These are phyloP conservation scores for Citrullus colocynthis DNA, from an alignment of 306 rosid species.

Conservation along the genomic window DNA sequence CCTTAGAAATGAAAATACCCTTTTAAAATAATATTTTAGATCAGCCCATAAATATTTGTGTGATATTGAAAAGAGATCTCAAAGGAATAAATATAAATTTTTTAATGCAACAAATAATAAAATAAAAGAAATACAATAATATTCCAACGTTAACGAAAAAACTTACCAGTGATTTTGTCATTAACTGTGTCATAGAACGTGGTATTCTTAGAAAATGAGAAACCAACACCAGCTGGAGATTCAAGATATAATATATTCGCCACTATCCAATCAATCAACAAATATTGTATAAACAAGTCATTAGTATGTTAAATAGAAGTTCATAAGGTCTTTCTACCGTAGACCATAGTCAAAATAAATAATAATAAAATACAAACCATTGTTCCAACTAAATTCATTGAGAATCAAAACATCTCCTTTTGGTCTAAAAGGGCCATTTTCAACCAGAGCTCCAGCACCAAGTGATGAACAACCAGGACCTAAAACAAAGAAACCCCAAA, in stretches of 20 bases:
- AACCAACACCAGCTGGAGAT: conserved; percentile 78
- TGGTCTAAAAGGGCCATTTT: conserved; percentile 66
- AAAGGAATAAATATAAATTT: no score
- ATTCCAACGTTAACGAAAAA: no score
- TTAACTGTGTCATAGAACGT: conserved; percentile 33
- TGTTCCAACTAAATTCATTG: conserved; percentile 58
- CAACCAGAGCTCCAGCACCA: conserved; percentile 61
- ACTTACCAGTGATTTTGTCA: conserved; percentile 33
- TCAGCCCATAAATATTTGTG: no score
- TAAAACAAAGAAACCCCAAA: background rate
- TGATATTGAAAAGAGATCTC: no score
- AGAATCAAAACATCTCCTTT: conserved; percentile 31
- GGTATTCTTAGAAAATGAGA: conserved; percentile 49
- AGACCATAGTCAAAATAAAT: no score
- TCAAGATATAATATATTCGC: conserved; percentile 63
- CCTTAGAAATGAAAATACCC: no score
- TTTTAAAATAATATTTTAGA: no score
- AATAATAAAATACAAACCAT: conserved; percentile 16
- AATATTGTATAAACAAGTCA: background rate
- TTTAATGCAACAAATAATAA: no score
- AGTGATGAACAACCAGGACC: conserved; percentile 84
- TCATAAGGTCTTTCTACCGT: no score
- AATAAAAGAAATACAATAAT: no score
- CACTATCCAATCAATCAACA: conserved; percentile 15
- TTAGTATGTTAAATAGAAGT: no score